Conservation (phyloP, 2,329 filamentous ascomycete species). For the Scortechinia acanthostroma region DNA sequence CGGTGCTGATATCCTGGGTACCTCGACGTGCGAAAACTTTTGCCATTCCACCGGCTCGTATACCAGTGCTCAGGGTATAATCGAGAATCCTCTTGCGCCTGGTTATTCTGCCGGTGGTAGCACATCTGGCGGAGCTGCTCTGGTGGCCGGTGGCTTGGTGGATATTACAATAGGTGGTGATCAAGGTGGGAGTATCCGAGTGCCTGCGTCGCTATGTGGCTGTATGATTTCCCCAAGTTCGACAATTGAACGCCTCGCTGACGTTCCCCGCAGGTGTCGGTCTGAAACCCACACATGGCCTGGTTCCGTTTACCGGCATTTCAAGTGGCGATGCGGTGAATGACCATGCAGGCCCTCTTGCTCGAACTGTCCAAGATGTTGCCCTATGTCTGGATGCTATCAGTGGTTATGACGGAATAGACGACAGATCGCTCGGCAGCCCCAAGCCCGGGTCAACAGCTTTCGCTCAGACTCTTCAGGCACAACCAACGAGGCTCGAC, state of each 20-base stretch:
- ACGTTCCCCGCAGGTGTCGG: conserved; percentile 21
- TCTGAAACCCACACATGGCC: conserved; percentile 40
- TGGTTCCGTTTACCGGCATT: conserved; percentile 41
- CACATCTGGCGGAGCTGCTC: conserved; percentile 34
- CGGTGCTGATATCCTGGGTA: conserved; percentile 39
- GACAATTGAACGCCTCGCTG: too few relatives aligned
- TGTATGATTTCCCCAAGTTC: conserved; percentile 10
- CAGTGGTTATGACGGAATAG: conserved; percentile 37
- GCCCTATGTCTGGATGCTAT: conserved; percentile 33
- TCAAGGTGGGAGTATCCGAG: conserved; percentile 35
- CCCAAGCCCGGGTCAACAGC: conserved; percentile 15
- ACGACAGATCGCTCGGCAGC: conserved; percentile 30
- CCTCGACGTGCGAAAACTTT: conserved; percentile 42
- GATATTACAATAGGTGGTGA: conserved; percentile 38
- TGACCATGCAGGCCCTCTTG: conserved; percentile 38
- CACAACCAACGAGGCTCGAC: conserved; percentile 11
- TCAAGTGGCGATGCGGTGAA: conserved; percentile 37
- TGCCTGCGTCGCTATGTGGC: conserved; percentile 29
- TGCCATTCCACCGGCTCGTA: conserved; percentile 38
- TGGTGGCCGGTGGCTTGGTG: conserved; percentile 31
- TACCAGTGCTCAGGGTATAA: conserved; percentile 32
- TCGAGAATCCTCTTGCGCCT: conserved; percentile 32
- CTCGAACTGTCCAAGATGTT: conserved; percentile 26
- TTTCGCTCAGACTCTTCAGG: conserved; percentile 11
- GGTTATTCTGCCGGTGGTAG: conserved; percentile 41